Base-by-base conservation (phyloP, 1,284 basidiomycete genomes). In the Marasmius oreades region DNA sequence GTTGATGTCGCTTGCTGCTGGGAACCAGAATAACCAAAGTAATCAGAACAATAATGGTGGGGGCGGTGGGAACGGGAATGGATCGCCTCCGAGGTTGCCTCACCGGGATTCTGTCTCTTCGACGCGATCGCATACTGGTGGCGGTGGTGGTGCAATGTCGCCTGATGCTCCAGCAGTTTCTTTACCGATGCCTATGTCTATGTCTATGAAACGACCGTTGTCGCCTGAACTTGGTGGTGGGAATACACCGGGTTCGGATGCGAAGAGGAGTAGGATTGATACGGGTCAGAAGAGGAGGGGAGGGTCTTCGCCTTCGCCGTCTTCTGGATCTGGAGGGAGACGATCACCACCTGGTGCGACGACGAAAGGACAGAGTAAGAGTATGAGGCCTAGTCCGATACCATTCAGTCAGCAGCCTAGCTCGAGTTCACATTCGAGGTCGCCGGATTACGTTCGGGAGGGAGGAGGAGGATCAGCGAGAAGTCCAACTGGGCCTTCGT, bases 341-440 rank as follows among this genome's bases (percentile, higher is more conserved):
- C 75, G 73, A 37, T 82, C 81, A 0, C 79, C 81, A 16, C 63
- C 77, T 31, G 47, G 26, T 16, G 14, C 14, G 31, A 2, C 20
- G 14, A 45, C 44, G 11, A 7, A 7, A 14, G 24, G 20, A 14
- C 44, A n/a, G 20, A 31, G 47, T 31, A 76, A 77, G 18, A 83
- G 84, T 11, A 81, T 82, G 31, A 75, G 86, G 6, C 85, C 82
- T 0, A 89, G 86, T n/a, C 87, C 88, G 2, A 82, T 82, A 52
- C 88, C 88, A 12, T 87, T 90, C 79, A 79, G 84, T 62, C 82
- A 79, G 5, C 88, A 88, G 64, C 82, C 84, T 6, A 70, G 79
- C 14, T 82, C 86, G 5, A 31, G 28, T 31, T 31, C 28, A 5
- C 28, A 79, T 16, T 82, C 86, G 3, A 42, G 39, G 39, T 42